These are phyloP conservation scores for Fusarium falciforme DNA, from an alignment of 2,329 filamentous ascomycete genomes.

Conservation along the genomic window DNA sequence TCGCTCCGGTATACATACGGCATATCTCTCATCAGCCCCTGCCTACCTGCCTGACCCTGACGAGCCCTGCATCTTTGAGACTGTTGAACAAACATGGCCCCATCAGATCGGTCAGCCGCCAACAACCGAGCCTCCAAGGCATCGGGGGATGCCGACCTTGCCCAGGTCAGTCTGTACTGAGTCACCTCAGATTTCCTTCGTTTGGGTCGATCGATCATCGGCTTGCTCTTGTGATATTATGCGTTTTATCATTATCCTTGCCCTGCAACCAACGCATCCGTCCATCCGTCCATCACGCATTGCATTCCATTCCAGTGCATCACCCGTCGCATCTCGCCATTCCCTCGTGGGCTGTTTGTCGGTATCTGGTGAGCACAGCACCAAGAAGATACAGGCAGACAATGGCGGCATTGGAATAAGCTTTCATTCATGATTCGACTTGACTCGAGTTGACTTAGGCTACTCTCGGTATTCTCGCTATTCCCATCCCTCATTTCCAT, in stretches of 20 bases:
- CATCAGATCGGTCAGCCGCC: conserved; percentile 18
- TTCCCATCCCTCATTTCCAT: not conserved
- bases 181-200: not conserved
- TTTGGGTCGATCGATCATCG: not conserved
- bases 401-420: not conserved
- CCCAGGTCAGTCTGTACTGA: conserved; percentile 36
- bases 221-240: not conserved
- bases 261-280: not conserved
- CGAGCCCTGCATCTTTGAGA: not conserved
- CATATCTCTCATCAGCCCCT: not conserved
- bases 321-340: not conserved
- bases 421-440: not conserved
- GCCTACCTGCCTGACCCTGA: not conserved
- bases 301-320: not conserved
- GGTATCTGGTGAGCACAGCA: not conserved
- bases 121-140: conserved; percentile 26
- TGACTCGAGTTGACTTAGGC: not conserved
- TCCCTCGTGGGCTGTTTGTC: not conserved
- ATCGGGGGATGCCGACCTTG: conserved; percentile 41
- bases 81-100: conserved; percentile 20
- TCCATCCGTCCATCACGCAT: not conserved
- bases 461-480: not conserved
- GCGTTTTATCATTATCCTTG: not conserved
- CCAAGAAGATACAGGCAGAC: not conserved
- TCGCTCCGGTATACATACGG: not conserved